Conservation (phyloP, 2,329 filamentous ascomycete genomes). For the Cytospora mali region DNA sequence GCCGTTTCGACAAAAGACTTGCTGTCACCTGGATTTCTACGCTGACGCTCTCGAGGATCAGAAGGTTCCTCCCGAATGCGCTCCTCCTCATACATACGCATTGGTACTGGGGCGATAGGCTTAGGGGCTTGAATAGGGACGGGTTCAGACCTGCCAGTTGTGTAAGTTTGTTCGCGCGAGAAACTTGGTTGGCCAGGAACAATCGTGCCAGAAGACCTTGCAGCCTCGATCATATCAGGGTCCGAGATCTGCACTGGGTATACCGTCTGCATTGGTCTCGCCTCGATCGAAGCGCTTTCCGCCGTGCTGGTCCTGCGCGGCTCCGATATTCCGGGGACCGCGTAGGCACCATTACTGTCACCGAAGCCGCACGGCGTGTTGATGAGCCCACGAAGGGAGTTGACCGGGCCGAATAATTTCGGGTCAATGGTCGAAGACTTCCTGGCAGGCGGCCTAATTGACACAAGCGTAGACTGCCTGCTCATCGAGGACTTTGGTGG, state of each 20-base stretch:
- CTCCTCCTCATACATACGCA: constrained; percentile 64
- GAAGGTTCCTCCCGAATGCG: constrained; percentile 43
- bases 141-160: constrained; percentile 53
- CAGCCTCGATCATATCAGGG: constrained; percentile 62
- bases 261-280: constrained; percentile 59
- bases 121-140: constrained; percentile 84
- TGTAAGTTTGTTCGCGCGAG: constrained; percentile 38
- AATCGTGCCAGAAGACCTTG: constrained; percentile 47
- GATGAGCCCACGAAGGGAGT: constrained; percentile 61
- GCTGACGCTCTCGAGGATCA: constrained; percentile 35
- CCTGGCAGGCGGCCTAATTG: constrained; percentile 34
- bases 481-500: constrained; percentile 35
- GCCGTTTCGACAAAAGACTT: constrained; percentile 48
- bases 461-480: constrained; percentile 5
- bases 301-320: constrained; percentile 34
- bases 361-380: constrained; percentile 60
- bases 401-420: constrained; percentile 60
- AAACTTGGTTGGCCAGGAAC: constrained; percentile 38
- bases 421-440: constrained; percentile 60
- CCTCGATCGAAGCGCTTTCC: constrained; percentile 42
- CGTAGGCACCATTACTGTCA: constrained; percentile 38
- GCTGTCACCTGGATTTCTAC: constrained; percentile 31
- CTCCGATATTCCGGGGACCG: constrained; percentile 30
- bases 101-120: constrained; percentile 73
- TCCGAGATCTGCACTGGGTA: constrained; percentile 70